phyloP scores from a whole-genome alignment of 495 filamentous ascomycete genomes.

The Annulohypoxylon moriforme region DNA sequence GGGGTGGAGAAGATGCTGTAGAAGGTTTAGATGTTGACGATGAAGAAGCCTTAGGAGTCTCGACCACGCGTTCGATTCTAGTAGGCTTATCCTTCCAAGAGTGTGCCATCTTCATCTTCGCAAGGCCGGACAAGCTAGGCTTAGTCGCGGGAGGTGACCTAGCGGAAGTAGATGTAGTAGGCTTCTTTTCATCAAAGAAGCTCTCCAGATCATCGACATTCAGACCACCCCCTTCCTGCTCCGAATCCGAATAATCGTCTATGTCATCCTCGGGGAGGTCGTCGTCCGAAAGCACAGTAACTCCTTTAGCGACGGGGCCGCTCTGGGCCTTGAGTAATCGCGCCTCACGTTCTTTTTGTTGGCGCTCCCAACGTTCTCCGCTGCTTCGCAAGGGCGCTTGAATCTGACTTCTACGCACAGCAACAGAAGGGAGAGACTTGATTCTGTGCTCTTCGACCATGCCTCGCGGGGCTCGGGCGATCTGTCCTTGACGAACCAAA shows the following conservation, averaged over 20 bases:
- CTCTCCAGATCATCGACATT: constrained; percentile 29
- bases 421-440: constrained; percentile 40
- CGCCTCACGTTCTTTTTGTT: constrained; percentile 37
- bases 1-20: not conserved
- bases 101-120: constrained; percentile 31
- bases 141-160: not conserved
- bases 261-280: constrained; percentile 18
- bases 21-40: not conserved
- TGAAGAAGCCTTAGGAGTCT: constrained; percentile 12
- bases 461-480: constrained; percentile 50
- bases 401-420: constrained; percentile 21
- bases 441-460: constrained; percentile 53
- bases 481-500: constrained; percentile 41
- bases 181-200: constrained; percentile 11
- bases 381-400: constrained; percentile 20
- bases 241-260: constrained; percentile 17
- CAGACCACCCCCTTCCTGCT: constrained; percentile 8
- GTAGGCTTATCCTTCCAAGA: constrained; percentile 24
- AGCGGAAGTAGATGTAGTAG: not conserved
- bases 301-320: constrained; percentile 3
- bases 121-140: constrained; percentile 14
- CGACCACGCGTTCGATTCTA: constrained; percentile 6
- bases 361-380: not conserved
- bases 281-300: constrained; percentile 36
- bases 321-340: constrained; percentile 37